Conservation (phyloP, 306 rosid species). For the cucumber (Cucumis sativus) region DNA sequence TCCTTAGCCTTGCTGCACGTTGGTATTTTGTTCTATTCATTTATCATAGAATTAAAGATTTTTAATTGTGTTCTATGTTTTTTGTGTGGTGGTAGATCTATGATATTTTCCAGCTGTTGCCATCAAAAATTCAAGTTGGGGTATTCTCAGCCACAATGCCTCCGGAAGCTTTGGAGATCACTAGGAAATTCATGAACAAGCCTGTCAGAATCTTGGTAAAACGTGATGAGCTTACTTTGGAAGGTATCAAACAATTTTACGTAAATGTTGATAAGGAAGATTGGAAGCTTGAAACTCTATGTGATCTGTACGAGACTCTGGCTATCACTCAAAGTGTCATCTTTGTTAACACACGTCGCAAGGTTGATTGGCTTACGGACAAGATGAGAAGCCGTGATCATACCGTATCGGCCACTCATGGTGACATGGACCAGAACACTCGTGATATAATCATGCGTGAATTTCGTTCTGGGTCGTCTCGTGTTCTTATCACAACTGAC, state of each 20-base stretch:
- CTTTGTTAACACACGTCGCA: conserved; percentile 88
- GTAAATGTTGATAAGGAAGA: conserved; percentile 84
- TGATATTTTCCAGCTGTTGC: conserved; percentile 93
- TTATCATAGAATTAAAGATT: not conserved
- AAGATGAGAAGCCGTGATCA: conserved; percentile 88
- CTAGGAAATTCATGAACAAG: conserved; percentile 92
- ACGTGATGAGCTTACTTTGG: conserved; percentile 92
- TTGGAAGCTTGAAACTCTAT: conserved; percentile 91
- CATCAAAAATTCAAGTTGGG: conserved; percentile 84
- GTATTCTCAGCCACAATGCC: conserved; percentile 99
- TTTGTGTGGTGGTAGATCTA: conserved; percentile 48
- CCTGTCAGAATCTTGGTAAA: conserved; percentile 92
- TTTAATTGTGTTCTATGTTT: not conserved
- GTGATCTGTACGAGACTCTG: conserved; percentile 84
- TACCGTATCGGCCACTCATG: conserved; percentile 92
- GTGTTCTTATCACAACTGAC: conserved; percentile 90
- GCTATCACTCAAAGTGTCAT: conserved; percentile 96
- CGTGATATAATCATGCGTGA: conserved; percentile 96
- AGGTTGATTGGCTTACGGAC: conserved; percentile 96
- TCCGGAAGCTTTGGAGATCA: conserved; percentile 93
- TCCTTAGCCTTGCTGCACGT: not conserved
- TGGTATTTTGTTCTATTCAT: not conserved
- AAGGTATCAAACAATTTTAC: conserved; percentile 91
- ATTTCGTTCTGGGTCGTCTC: conserved; percentile 90
- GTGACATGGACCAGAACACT: conserved; percentile 98